Base-by-base conservation (phyloP, 2,329 filamentous ascomycete genomes). In the Cercospora sp. region DNA sequence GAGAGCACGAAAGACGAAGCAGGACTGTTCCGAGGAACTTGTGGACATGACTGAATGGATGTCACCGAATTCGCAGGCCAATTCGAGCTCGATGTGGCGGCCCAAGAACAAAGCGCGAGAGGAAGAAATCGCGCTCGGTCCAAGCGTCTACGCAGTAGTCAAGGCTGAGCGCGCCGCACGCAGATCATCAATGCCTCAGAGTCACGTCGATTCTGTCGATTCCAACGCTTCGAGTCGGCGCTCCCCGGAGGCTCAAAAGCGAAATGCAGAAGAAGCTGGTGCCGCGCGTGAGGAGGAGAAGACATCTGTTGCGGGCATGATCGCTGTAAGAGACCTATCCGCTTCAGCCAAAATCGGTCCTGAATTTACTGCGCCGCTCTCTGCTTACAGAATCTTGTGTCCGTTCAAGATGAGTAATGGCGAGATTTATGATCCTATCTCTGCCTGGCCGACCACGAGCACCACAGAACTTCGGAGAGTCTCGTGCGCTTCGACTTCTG, bases 51-150 rank as follows among this genome's bases (percentile, higher is more conserved):
- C 30, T 9, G 55, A 9, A 20, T 59, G 55, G 55, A 12, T 59
- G n/a, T n/a, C 55, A n/a, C 55, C 55, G 0, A 59, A 23, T 20
- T 33, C 55, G 3, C 30, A 16, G 10, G 55, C 3, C 28, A 59
- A 36, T 28, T 36, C 55, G 31, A 59, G 55, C 31, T 59, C 55
- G 28, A 36, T 59, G 55, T 59, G 55, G 55, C 55, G 55, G 3
- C 55, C 55, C n/a, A 59, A 59, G 31, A 59, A 59, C 55, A 59
- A 59, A 36, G 55, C 30, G 26, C 28, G 30, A 36, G 55, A 59
- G 31, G 55, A 59, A 23, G 28, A 33, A 33, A 36, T 36, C 6
- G 31, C 55, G 31, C 55, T 59, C 28, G 55, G 55, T 36, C 31
- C 30, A 18, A 36, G 28, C 13, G 55, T 59, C 28, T 31, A 31